Conservation (phyloP, 164 flowering plant species). For the Liquidambar formosana region DNA sequence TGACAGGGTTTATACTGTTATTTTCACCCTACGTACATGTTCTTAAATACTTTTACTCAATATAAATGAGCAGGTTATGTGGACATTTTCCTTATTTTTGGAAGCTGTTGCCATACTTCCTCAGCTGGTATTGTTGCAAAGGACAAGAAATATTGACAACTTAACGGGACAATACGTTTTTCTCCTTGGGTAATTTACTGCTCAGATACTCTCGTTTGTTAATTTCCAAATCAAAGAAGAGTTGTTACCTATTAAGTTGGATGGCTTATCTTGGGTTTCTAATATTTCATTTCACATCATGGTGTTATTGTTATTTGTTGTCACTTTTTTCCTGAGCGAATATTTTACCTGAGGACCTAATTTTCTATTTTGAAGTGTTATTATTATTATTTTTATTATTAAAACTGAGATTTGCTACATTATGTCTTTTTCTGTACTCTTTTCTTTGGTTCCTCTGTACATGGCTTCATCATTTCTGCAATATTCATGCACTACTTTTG, state of each 20-base stretch:
- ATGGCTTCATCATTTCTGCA: too few species aligned
- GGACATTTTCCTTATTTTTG: slow-evolving; percentile 87
- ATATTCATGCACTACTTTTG: too few species aligned
- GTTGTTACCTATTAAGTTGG: background rate
- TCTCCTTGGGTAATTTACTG: slow-evolving; percentile 68
- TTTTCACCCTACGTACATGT: background rate
- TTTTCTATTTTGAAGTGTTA: too few species aligned
- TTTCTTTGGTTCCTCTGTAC: too few species aligned
- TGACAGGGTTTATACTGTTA: background rate
- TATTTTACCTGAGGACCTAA: too few species aligned
- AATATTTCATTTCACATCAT: background rate
- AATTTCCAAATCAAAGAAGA: background rate
- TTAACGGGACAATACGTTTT: slow-evolving; percentile 92
- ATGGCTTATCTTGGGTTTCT: background rate
- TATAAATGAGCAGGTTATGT: slow-evolving; percentile 61
- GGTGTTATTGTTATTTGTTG: too few species aligned
- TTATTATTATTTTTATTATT: too few species aligned
- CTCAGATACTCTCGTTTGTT: background rate
- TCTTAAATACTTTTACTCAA: background rate
- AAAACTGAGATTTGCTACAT: too few species aligned
- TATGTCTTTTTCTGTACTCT: too few species aligned
- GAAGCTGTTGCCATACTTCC: slow-evolving; percentile 99
- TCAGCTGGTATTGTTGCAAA: slow-evolving; percentile 87
- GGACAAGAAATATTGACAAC: slow-evolving; percentile 91
- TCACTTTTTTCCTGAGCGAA: too few species aligned